Evolutionary conservation across 345 rosid species (phyloP).

Genomic region (Populus simonii): DNA sequence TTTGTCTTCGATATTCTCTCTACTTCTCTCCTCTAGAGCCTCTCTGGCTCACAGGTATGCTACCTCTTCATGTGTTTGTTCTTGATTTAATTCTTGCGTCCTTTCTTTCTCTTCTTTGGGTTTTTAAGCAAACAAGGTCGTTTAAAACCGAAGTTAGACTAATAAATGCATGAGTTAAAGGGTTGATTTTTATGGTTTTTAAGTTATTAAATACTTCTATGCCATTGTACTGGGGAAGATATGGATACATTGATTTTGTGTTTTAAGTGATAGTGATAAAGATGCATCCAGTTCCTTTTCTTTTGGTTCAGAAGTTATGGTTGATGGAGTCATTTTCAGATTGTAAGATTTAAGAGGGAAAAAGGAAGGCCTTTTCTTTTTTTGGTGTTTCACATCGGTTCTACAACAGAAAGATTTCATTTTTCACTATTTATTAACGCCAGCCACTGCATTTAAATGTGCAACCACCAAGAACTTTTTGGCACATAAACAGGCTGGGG

Average conservation of each 20-base stretch:
- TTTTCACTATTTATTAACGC: background rate
- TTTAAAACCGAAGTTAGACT: background rate
- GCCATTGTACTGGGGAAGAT: background rate
- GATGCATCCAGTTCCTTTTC: background rate
- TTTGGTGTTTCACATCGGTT: background rate
- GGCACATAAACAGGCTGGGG: background rate
- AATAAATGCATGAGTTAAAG: background rate
- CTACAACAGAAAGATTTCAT: background rate
- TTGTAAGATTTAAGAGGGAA: background rate
- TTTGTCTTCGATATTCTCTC: background rate
- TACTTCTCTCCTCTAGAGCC: background rate
- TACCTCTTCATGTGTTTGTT: background rate
- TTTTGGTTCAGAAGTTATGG: background rate
- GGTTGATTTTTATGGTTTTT: background rate
- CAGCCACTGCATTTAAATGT: background rate
- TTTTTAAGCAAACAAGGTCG: background rate
- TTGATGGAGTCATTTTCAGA: background rate
- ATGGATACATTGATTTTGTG: background rate
- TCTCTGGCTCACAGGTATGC: background rate
- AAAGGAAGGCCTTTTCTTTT: background rate
- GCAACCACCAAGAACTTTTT: background rate
- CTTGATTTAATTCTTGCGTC: background rate
- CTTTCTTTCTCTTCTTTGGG: background rate
- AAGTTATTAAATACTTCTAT: too few relatives aligned
- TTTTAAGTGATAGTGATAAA: background rate